phyloP scores from a whole-genome alignment of 2,329 filamentous ascomycete genomes.

The Nannizziopsis barbatae region DNA sequence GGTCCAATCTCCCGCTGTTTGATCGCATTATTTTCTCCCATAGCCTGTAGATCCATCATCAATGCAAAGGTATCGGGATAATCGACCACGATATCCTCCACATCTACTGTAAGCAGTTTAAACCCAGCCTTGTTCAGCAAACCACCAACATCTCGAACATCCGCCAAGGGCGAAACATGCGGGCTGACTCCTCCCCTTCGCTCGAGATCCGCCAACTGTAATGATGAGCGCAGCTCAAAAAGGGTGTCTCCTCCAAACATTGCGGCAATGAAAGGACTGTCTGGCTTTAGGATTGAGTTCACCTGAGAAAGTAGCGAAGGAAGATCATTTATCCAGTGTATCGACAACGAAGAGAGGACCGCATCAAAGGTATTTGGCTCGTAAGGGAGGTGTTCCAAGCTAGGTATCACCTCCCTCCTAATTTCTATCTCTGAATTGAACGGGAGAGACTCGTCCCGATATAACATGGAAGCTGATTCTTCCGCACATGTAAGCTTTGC shows the following conservation, averaged over 20 bases:
- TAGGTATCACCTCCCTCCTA: constrained; percentile 59
- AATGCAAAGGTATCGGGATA: constrained; percentile 82
- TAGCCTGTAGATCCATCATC: constrained; percentile 88
- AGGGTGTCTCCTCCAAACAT: constrained; percentile 95
- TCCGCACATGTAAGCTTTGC: constrained; percentile 69
- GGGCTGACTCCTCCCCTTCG: constrained; percentile 82
- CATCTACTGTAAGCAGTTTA: constrained; percentile 89
- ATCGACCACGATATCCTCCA: constrained; percentile 94
- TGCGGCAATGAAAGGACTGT: constrained; percentile 81
- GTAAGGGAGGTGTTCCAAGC: constrained; percentile 61
- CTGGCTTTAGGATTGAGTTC: constrained; percentile 77
- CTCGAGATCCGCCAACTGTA: constrained; percentile 87
- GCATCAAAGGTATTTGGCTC: constrained; percentile 70
- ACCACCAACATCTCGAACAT: constrained; percentile 83
- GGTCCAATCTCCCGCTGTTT: constrained; percentile 69
- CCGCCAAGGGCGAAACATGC: constrained; percentile 80
- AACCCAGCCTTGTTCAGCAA: constrained; percentile 79
- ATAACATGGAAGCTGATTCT: constrained; percentile 63
- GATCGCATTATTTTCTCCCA: constrained; percentile 91
- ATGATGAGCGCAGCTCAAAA: constrained; percentile 81
- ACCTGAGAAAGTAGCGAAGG: constrained; percentile 74
- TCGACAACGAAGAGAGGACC: constrained; percentile 73
- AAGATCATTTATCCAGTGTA: constrained; percentile 98
- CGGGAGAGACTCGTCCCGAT: constrained; percentile 55
- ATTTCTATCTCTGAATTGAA: constrained; percentile 68